phyloP scores from a whole-genome alignment of 495 filamentous ascomycete genomes.

The Monascus purpureus region DNA sequence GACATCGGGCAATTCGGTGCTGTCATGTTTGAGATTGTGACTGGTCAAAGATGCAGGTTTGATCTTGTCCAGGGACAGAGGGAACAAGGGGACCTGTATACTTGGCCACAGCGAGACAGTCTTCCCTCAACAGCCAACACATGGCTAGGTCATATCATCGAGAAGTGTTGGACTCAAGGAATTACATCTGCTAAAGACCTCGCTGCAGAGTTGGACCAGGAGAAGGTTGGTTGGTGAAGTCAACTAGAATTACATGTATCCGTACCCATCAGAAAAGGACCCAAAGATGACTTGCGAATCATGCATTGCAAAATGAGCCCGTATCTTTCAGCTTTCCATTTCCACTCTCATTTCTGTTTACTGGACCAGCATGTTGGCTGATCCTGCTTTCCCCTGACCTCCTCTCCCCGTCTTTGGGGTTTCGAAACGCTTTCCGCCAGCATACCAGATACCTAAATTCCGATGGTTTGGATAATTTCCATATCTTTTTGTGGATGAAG shows the following conservation, averaged over 20 bases:
- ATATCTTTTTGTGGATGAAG: too few relatives aligned
- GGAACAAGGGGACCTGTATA: neutral
- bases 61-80: conserved; percentile 1
- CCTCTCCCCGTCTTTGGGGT: too few relatives aligned
- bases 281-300: conserved; percentile 26
- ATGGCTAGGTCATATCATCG: conserved; percentile 3
- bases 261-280: conserved; percentile 16
- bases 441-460: too few relatives aligned
- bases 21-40: conserved; percentile 2
- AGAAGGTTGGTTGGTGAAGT: neutral
- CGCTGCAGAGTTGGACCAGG: conserved; percentile 1
- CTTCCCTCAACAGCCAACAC: neutral
- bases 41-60: conserved; percentile 1
- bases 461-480: too few relatives aligned
- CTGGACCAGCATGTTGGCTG: too few relatives aligned
- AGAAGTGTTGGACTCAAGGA: conserved; percentile 1
- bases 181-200: conserved; percentile 1
- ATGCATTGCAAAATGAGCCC: too few relatives aligned
- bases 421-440: too few relatives aligned
- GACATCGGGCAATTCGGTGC: conserved; percentile 2
- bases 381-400: too few relatives aligned
- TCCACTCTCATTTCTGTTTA: too few relatives aligned
- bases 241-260: neutral
- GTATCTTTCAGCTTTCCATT: too few relatives aligned
- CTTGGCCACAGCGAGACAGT: conserved; percentile 1